Evolutionary conservation across 257 asterid genomes (phyloP), one percentile per base, ranked within the genome.

Genomic region (Solanum chilense): DNA sequence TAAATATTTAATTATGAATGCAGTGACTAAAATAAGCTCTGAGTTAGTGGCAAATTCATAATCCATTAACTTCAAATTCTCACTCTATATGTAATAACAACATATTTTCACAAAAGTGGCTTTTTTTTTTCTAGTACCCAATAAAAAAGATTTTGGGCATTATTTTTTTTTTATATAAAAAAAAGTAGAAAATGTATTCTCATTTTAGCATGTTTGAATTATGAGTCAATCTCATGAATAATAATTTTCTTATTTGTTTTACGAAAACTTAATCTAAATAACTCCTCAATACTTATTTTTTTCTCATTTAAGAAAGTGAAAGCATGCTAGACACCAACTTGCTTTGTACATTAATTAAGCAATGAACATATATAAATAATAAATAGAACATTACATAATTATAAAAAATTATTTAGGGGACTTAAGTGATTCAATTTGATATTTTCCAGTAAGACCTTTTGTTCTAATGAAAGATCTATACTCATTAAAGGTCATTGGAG

Each of bases 391-490:
- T n/a, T 13, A 23, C 35, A 76, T 41, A 69, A 29, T 6, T 69
- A 58, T 5, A 25, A 77, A 2, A n/a, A 71, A 37, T 56, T 81
- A 88, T 70, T 25, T 37, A 3, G 92, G 92, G 58, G 88, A 87
- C 18, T 86, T 80, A 0, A 90, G 87, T 20, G 90, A 91, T 74
- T 90, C 91, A 21, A 91, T 85, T 83, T 90, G 93, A 45, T 81
- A 84, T 86, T 91, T 90, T 52, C 93, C 92, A 45, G 76, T 33
- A 64, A 83, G 93, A 62, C 93, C 93, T 15, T 45, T 86, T 27
- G 86, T 89, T 87, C 93, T 87, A 2, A 91, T 90, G 81, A 87
- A 90, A 52, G 74, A 27, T 64, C 93, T 90, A 35, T 91, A 91
- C 21, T 91, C 88, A 16, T 84, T 84, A 71, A 18, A 91, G 8